Evolutionary conservation across 192 early-diverging fungal genomes (phyloP).

Genomic region (Phlyctochytrium bullatum): DNA sequence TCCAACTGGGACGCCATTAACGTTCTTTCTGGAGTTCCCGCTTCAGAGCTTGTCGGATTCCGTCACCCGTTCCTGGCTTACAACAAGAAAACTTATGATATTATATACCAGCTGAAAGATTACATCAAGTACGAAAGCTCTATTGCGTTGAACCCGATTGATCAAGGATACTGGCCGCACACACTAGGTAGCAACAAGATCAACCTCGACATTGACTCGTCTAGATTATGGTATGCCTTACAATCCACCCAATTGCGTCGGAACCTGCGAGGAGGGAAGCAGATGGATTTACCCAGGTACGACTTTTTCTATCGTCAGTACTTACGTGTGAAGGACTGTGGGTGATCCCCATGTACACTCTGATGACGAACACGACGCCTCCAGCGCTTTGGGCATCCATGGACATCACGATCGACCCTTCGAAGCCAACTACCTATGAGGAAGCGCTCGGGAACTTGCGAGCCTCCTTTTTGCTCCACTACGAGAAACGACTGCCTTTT

Average conservation of each 20-base stretch:
- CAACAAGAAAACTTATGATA: conserved; percentile 16
- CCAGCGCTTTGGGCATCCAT: conserved; percentile 21
- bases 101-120: conserved; percentile 1
- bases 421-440: conserved; percentile 18
- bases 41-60: conserved; percentile 29
- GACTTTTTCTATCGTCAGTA: not conserved
- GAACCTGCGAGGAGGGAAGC: not conserved
- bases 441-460: conserved; percentile 18
- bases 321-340: conserved; percentile 33
- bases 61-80: conserved; percentile 35
- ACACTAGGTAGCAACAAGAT: conserved; percentile 20
- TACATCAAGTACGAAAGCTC: conserved; percentile 26
- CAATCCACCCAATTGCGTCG: not conserved
- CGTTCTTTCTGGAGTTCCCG: conserved; percentile 30
- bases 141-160: conserved; percentile 13
- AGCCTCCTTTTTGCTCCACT: conserved; percentile 31
- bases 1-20: conserved; percentile 18
- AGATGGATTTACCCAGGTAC: not conserved
- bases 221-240: conserved; percentile 21
- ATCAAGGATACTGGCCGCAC: conserved; percentile 25
- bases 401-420: conserved; percentile 23
- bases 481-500: conserved; percentile 30
- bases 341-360: conserved; percentile 36
- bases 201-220: no score
- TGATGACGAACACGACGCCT: conserved; percentile 14